These are phyloP conservation scores for Colletotrichum siamense DNA, from an alignment of 2,329 filamentous ascomycete genomes.

Conservation along the genomic window DNA sequence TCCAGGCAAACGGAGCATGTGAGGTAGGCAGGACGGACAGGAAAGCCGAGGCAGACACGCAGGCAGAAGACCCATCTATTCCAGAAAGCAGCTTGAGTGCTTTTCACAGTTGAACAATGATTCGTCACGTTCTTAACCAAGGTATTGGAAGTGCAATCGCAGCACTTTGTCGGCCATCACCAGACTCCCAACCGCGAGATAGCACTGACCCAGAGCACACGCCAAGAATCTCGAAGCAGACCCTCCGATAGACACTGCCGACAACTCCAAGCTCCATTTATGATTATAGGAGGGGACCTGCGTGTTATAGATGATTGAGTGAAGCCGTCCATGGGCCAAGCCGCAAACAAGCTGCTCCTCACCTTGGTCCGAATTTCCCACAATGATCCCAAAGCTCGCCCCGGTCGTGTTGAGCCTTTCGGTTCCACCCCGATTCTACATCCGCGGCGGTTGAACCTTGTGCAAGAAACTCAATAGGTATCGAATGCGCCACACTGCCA, in stretches of 20 bases:
- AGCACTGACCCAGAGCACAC: background rate
- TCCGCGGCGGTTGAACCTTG: fast-evolving
- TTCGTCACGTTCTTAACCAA: fast-evolving
- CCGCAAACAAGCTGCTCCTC: background rate
- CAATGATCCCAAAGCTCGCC: too few species aligned
- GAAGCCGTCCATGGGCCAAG: background rate
- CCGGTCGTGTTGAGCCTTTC: too few species aligned
- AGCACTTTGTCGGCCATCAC: background rate
- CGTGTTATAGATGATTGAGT: fast-evolving
- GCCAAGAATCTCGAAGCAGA: background rate
- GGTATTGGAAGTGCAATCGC: background rate
- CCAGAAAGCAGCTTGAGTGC: fast-evolving
- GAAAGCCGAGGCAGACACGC: background rate
- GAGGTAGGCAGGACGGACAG: background rate
- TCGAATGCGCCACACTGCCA: background rate
- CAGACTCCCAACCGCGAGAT: too few species aligned
- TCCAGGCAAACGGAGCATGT: fast-evolving
- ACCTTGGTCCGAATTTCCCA: background rate
- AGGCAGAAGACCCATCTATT: background rate
- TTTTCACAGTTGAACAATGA: background rate
- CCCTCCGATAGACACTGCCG: background rate
- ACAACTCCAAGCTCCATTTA: too few species aligned
- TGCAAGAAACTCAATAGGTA: fast-evolving
- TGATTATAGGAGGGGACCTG: fast-evolving
- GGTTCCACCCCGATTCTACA: too few species aligned